Conservation (phyloP, 2,329 filamentous ascomycete genomes). For the Cephalotrichum gorgonifer region DNA sequence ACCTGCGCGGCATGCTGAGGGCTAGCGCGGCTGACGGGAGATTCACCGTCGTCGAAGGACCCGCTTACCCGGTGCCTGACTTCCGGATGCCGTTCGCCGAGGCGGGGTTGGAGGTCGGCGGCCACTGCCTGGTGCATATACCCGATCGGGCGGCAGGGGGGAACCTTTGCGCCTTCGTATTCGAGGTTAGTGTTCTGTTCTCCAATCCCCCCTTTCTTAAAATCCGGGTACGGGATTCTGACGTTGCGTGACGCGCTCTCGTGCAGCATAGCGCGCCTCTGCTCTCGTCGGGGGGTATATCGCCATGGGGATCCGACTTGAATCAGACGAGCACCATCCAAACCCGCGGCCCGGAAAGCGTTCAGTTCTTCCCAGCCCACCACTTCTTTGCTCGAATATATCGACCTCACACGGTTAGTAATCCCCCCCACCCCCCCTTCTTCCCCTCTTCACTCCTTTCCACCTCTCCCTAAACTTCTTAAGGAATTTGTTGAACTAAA, state of each 20-base stretch:
- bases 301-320: background rate
- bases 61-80: constrained; percentile 17
- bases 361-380: constrained; percentile 41
- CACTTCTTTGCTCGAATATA: constrained; percentile 48
- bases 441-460: no score
- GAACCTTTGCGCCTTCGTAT: constrained; percentile 39
- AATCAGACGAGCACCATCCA: constrained; percentile 16
- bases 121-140: constrained; percentile 33
- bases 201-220: background rate
- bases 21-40: constrained; percentile 5
- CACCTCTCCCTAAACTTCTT: no score
- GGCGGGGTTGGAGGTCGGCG: constrained; percentile 26
- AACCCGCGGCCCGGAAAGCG: constrained; percentile 32
- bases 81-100: constrained; percentile 23
- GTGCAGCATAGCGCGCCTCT: background rate
- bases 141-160: constrained; percentile 20
- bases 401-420: constrained; percentile 23
- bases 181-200: constrained; percentile 37
- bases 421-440: no score
- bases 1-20: constrained; percentile 23
- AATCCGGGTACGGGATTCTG: background rate
- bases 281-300: background rate
- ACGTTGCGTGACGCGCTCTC: background rate
- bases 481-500: background rate
- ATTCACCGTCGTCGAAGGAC: constrained; percentile 11